Evolutionary conservation across 805 yeast genomes (phyloP).

Genomic region (Jamesozyma hellenica): DNA sequence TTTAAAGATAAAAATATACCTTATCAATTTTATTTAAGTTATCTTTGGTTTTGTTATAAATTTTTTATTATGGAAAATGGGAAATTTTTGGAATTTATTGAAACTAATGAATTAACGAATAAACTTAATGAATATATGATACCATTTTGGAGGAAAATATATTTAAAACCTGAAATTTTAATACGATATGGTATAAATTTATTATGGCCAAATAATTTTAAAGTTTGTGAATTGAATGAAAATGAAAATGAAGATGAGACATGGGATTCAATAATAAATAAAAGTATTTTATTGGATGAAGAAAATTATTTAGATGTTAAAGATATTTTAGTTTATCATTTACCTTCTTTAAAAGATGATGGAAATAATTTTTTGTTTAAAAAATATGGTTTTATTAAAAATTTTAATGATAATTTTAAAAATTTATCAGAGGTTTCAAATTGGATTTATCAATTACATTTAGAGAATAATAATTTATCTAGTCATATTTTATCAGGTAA

Average conservation of each 20-base stretch:
- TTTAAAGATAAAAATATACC: constrained; percentile 18
- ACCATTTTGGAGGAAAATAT: constrained; percentile 25
- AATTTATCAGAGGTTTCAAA: constrained; percentile 22
- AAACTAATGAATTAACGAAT: constrained; percentile 19
- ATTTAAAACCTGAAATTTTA: constrained; percentile 16
- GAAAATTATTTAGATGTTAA: constrained; percentile 23
- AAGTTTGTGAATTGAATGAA: constrained; percentile 17
- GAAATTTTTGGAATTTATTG: constrained; percentile 17
- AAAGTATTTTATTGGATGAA: constrained; percentile 20
- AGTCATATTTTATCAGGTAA: constrained; percentile 23
- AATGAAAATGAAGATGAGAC: constrained; percentile 1
- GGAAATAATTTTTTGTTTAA: constrained; percentile 9
- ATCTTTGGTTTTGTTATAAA: constrained; percentile 22
- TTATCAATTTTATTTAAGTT: constrained; percentile 15
- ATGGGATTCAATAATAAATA: constrained; percentile 24
- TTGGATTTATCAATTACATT: constrained; percentile 26
- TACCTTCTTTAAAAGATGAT: constrained; percentile 10
- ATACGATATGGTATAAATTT: constrained; percentile 17
- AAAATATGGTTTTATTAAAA: constrained; percentile 22
- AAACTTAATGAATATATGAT: constrained; percentile 24
- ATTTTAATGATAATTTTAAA: constrained; percentile 18
- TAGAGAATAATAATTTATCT: constrained; percentile 20
- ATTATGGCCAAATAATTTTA: constrained; percentile 17
- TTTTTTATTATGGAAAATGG: constrained; percentile 21
- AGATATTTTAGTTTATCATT: constrained; percentile 25